A percentile compares a stretch with the other conserved stretches of the same genome.
Evolutionary conservation across 2,329 filamentous ascomycete genomes (phyloP).

Genomic region (Talaromyces sp.): DNA sequence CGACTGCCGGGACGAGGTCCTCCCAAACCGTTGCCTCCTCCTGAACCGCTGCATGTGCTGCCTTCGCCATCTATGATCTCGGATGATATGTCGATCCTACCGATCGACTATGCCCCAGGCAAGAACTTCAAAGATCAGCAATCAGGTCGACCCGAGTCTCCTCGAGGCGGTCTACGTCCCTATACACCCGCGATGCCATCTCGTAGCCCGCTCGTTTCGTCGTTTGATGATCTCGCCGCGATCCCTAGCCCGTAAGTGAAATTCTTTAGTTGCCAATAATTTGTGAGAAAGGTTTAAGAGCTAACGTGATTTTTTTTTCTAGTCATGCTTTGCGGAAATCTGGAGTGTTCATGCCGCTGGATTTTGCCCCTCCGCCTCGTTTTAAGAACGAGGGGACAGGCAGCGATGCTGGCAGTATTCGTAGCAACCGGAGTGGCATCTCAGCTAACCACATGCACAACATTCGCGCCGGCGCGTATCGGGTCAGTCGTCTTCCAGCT

Average conservation of each 20-base stretch:
- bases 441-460: constrained; percentile 65
- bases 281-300: not conserved
- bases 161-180: constrained; percentile 55
- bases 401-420: constrained; percentile 47
- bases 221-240: constrained; percentile 79
- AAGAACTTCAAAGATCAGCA: constrained; percentile 61
- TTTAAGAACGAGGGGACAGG: constrained; percentile 40
- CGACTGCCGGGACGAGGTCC: constrained; percentile 42
- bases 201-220: constrained; percentile 72
- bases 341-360: constrained; percentile 44
- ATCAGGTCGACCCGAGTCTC: constrained; percentile 62
- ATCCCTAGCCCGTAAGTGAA: constrained; percentile 85
- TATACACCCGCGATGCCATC: constrained; percentile 70
- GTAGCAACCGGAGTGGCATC: constrained; percentile 72
- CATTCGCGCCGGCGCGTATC: constrained; percentile 77
- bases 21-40: constrained; percentile 66
- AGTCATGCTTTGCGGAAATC: constrained; percentile 48
- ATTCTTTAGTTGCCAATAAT: not conserved
- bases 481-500: constrained; percentile 76
- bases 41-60: constrained; percentile 66
- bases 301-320: not conserved
- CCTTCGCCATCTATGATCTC: constrained; percentile 81
- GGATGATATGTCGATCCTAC: constrained; percentile 72
- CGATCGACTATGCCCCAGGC: constrained; percentile 85
- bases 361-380: constrained; percentile 47